Base-by-base conservation (phyloP, 2,329 filamentous ascomycete species). In the Blastomyces gilchristii region DNA sequence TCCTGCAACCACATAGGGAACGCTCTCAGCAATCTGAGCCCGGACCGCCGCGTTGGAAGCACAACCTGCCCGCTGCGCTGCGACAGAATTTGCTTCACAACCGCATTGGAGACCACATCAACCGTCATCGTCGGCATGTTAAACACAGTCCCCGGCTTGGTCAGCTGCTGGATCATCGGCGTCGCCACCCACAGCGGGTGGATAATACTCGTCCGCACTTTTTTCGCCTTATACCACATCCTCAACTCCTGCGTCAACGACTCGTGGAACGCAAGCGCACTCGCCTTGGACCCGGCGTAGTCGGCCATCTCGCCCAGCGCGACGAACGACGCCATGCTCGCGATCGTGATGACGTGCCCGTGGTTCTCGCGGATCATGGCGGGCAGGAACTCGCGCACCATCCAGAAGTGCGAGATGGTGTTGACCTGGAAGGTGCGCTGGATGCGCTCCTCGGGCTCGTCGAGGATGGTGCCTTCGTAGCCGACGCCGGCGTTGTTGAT, bases 271-370 rank as follows among this genome's bases (percentile, higher is more conserved):
- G 79, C 75, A 52, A 84, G 70, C 0, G 81, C 80, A 31, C 77
- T 81, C 0, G 78, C 78, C 69, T 85, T 85, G 57, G 79, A 79
- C 60, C 76, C 76, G 52, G 74, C 76, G 69, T 85, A 85, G 65
- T 83, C 81, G 11, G 78, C 78, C 65, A 84, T 79, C 39, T 80
- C 77, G 1, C 75, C 77, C 3, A 79, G 66, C 0, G 74, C 73
- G 5, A 82, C 63, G 67, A 81, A 84, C 45, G 78, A 80, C 11
- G 81, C 81, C 68, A 80, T 75, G 63, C 79, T 82, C 2, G 83
- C 82, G 16, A 85, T 76, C 0, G 81, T 83, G 12, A 86, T 75
- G 39, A 85, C 74, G 65, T 85, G 83, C 2, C 83, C 83, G 66
- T 82, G 81, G 66, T 82, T 79, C 22, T 73, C 71, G 54, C 69